Conservation (phyloP, 371 early-diverging fungal genomes). For the Apophysomyces ossiformis region DNA sequence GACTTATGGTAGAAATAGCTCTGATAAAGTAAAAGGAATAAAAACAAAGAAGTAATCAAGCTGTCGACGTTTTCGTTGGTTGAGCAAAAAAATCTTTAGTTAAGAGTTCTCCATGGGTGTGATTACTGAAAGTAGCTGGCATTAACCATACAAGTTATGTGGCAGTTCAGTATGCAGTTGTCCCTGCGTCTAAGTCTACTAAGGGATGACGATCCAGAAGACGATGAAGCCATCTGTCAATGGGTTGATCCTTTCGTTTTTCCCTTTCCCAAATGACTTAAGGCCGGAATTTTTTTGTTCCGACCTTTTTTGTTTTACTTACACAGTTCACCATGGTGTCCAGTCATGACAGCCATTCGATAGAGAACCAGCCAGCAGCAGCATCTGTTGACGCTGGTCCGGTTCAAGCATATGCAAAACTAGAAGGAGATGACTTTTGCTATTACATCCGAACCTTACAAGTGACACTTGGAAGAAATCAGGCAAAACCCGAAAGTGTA, state of each 20-base stretch:
- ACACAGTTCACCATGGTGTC: slow-evolving; percentile 1
- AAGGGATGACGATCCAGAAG: not conserved
- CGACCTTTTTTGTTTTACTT: slow-evolving; percentile 1
- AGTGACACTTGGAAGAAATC: slow-evolving; percentile 77
- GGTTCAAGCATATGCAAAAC: slow-evolving; percentile 90
- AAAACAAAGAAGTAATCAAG: not conserved
- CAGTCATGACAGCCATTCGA: slow-evolving; percentile 11
- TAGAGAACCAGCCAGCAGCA: slow-evolving; percentile 19
- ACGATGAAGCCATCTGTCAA: not conserved
- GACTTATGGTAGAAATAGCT: slow-evolving; percentile 31
- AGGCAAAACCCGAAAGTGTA: slow-evolving; percentile 60
- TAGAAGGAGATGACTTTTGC: slow-evolving; percentile 82
- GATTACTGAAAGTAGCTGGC: too few species aligned
- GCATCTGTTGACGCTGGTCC: slow-evolving; percentile 48
- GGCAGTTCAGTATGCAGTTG: not conserved
- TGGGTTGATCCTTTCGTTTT: not conserved
- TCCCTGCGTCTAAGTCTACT: not conserved
- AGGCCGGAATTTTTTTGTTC: slow-evolving; percentile 3
- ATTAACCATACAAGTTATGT: not conserved
- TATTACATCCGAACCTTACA: slow-evolving; percentile 83
- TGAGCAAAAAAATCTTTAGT: not conserved
- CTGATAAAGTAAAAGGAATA: not conserved
- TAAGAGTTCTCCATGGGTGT: too few species aligned
- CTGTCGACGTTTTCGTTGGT: not conserved
- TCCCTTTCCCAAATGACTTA: slow-evolving; percentile 1